These are phyloP conservation scores for Kitagawia praeruptora DNA, from an alignment of 129 eudicot species.

Conservation along the genomic window DNA sequence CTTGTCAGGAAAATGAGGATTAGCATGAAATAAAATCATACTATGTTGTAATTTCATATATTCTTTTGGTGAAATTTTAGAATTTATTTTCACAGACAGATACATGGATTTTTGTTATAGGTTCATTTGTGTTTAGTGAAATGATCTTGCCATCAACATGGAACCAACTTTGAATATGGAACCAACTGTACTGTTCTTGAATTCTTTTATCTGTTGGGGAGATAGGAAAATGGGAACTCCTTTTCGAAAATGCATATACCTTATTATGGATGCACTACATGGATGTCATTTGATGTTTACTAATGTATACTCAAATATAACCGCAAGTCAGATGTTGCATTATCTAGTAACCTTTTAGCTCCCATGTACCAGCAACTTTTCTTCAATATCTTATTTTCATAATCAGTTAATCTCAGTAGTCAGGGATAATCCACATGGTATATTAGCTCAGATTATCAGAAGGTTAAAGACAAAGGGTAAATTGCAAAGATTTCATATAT, in stretches of 20 bases:
- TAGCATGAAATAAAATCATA: background rate
- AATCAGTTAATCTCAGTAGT: background rate
- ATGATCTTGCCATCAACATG: background rate
- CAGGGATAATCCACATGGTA: background rate
- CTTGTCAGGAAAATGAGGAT: background rate
- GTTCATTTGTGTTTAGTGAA: background rate
- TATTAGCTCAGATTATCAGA: background rate
- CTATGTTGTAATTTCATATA: background rate
- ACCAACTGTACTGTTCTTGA: background rate
- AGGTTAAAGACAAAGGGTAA: background rate
- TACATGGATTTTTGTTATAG: background rate
- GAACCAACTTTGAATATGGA: background rate
- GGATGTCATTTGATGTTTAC: background rate
- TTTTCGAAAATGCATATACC: background rate
- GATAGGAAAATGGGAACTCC: background rate
- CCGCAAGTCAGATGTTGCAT: background rate
- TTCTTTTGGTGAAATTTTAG: background rate
- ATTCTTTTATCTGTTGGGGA: background rate
- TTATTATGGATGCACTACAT: background rate
- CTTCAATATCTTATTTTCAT: background rate
- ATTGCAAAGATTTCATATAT: background rate
- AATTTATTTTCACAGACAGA: background rate
- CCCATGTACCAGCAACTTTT: background rate
- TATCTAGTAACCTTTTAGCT: background rate
- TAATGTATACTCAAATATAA: background rate